A percentile compares a stretch with the other conserved stretches of the same genome.
phyloP scores from a whole-genome alignment of 2,329 filamentous ascomycete species.

The Fusarium sp. region DNA sequence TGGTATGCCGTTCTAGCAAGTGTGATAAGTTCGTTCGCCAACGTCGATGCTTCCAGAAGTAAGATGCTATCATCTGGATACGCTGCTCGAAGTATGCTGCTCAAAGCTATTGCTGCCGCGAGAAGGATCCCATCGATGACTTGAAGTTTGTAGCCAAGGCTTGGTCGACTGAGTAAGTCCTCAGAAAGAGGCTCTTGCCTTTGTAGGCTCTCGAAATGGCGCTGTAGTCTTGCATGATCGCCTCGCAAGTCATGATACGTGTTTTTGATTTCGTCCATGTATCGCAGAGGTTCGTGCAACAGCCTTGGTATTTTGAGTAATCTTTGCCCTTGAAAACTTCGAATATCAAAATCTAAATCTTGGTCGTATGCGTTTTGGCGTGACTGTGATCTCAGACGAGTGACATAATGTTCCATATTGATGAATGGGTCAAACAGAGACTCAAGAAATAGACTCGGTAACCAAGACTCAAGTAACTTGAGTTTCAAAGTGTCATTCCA shows the following conservation, averaged over 20 bases:
- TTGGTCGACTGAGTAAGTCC: neutral
- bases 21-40: neutral
- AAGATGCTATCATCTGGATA: neutral
- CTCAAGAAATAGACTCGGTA: neutral
- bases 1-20: neutral
- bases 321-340: neutral
- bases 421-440: neutral
- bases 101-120: neutral
- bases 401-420: neutral
- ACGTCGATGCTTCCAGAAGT: neutral
- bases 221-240: neutral
- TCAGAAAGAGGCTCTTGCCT: neutral
- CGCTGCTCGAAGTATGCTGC: neutral
- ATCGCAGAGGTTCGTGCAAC: neutral
- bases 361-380: neutral
- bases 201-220: neutral
- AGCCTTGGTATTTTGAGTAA: neutral
- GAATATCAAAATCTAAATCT: neutral
- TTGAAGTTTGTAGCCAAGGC: neutral
- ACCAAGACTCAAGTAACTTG: neutral
- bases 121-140: neutral
- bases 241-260: neutral
- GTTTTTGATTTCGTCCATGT: neutral
- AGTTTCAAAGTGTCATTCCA: neutral
- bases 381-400: neutral